Conservation (phyloP, 495 filamentous ascomycete species). For the Endocarpon pusillum region DNA sequence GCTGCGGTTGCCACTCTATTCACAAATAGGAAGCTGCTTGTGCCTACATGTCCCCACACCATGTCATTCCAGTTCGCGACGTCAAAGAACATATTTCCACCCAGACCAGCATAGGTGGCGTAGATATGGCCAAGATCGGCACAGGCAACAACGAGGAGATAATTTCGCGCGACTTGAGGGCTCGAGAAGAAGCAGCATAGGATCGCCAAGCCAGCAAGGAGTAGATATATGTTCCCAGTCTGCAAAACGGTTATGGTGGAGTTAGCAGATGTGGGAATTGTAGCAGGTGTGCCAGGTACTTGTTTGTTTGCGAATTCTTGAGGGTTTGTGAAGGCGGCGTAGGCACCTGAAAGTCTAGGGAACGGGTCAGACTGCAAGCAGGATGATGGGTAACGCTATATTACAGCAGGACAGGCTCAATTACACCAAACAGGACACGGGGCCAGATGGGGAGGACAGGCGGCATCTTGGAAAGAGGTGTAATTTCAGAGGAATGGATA, state of each 20-base stretch:
- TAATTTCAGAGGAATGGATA: no score
- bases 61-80: constrained; percentile 46
- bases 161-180: constrained; percentile 46
- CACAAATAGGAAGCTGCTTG: constrained; percentile 37
- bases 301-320: constrained; percentile 44
- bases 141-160: constrained; percentile 44
- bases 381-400: constrained; percentile 2
- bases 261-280: constrained; percentile 21
- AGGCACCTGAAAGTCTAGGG: constrained; percentile 37
- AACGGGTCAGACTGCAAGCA: not conserved
- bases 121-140: constrained; percentile 56
- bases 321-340: constrained; percentile 33
- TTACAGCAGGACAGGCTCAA: constrained; percentile 56
- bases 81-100: constrained; percentile 32
- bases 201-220: constrained; percentile 45
- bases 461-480: constrained; percentile 17
- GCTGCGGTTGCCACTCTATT: constrained; percentile 38
- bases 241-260: constrained; percentile 37
- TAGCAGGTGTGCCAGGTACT: constrained; percentile 21
- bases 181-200: constrained; percentile 46
- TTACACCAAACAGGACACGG: constrained; percentile 27
- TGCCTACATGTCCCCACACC: constrained; percentile 57
- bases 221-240: constrained; percentile 48
- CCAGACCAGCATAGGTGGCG: constrained; percentile 41
- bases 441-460: constrained; percentile 27